Percentiles rank a stretch among this genome's conserved stretches.
These are phyloP conservation scores for Saitoella complicata DNA, from an alignment of 805 yeast genomes.

Conservation along the genomic window DNA sequence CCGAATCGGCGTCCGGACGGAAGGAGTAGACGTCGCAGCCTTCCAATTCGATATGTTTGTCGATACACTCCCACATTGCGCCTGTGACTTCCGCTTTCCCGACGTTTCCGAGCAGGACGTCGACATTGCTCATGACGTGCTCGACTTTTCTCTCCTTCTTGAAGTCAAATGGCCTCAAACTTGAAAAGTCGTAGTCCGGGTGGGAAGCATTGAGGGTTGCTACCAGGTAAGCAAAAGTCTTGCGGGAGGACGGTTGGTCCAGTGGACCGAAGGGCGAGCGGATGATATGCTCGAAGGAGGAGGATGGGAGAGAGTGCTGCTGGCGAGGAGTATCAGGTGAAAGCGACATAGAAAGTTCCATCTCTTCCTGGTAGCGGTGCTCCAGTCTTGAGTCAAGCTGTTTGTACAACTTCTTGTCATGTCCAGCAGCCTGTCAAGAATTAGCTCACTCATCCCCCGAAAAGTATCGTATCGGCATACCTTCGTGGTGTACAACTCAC, in stretches of 20 bases:
- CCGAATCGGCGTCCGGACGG: slow-evolving; percentile 5
- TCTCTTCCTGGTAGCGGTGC: slow-evolving; percentile 22
- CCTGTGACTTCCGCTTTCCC: slow-evolving; percentile 20
- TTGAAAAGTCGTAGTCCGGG: slow-evolving; percentile 90
- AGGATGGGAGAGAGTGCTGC: slow-evolving; percentile 3
- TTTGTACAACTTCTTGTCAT: slow-evolving; percentile 78
- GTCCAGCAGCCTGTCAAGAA: slow-evolving; percentile 38
- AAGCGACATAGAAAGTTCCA: slow-evolving; percentile 11
- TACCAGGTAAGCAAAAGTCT: slow-evolving; percentile 77
- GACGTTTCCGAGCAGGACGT: slow-evolving; percentile 55
- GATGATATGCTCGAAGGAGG: slow-evolving; percentile 10
- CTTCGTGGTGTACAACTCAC: slow-evolving; percentile 88
- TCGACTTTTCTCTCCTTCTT: slow-evolving; percentile 28
- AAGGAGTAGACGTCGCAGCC: slow-evolving; percentile 26
- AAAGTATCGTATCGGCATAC: slow-evolving; percentile 17
- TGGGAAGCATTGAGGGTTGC: slow-evolving; percentile 82
- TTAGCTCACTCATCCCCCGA: neutral
- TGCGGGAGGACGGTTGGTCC: slow-evolving; percentile 67
- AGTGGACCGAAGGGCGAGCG: slow-evolving; percentile 78
- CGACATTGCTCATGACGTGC: slow-evolving; percentile 44
- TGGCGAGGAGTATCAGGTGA: slow-evolving; percentile 5
- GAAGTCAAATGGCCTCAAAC: slow-evolving; percentile 66
- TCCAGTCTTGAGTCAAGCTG: slow-evolving; percentile 71
- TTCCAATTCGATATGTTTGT: slow-evolving; percentile 65
- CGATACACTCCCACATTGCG: slow-evolving; percentile 67